phyloP scores from a whole-genome alignment of 345 rosid genomes.

The Euphorbia pulcherrima region DNA sequence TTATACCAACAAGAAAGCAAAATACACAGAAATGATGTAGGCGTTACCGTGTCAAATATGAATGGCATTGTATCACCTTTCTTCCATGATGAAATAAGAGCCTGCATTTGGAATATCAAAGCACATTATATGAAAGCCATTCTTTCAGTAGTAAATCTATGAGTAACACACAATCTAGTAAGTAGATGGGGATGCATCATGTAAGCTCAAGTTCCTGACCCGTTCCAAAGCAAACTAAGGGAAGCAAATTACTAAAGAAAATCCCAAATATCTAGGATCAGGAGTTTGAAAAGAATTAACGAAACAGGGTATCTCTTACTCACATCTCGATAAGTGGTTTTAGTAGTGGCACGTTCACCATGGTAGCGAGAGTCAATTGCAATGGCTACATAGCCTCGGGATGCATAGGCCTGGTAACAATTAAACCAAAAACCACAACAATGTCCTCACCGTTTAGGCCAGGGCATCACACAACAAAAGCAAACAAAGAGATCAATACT shows the following conservation, averaged over 20 bases:
- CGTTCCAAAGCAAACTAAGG: neutral
- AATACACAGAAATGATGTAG: neutral
- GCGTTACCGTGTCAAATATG: constrained; percentile 68
- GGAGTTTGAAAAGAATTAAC: neutral
- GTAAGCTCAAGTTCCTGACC: neutral
- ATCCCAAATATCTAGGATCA: neutral
- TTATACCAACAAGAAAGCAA: neutral
- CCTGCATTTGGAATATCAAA: constrained; percentile 46
- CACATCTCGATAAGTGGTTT: constrained; percentile 69
- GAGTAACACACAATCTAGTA: neutral
- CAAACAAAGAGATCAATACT: neutral
- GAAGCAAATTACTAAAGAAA: neutral
- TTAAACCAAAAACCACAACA: constrained; percentile 5
- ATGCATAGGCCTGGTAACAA: constrained; percentile 71
- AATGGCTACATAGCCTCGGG: constrained; percentile 74
- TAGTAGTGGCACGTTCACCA: constrained; percentile 67
- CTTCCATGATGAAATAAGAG: constrained; percentile 81
- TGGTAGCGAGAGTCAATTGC: constrained; percentile 89
- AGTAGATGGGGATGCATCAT: neutral
- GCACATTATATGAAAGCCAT: neutral
- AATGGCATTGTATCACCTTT: constrained; percentile 87
- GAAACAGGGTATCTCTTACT: neutral
- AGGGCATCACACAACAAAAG: neutral
- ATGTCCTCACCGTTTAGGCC: neutral
- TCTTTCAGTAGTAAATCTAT: neutral